phyloP scores from a whole-genome alignment of 2,329 filamentous ascomycete species.

The Calonectria leucothoes region DNA sequence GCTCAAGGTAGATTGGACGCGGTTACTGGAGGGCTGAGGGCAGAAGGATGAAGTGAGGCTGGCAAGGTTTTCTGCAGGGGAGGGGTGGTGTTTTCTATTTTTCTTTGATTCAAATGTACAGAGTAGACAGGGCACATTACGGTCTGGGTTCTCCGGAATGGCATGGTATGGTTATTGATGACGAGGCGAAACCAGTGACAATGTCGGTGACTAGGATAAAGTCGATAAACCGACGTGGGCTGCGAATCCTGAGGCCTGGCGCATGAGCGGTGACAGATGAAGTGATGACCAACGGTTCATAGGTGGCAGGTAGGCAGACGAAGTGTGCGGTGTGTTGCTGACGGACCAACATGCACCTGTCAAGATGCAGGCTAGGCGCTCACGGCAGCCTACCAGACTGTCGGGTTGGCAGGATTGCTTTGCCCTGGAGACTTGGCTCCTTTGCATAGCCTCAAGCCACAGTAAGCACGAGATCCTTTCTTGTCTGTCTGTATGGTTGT shows the following conservation, averaged over 20 bases:
- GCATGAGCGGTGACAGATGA: neutral
- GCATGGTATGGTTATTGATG: slow-evolving; percentile 32
- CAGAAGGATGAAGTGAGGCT: neutral
- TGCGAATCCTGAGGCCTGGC: neutral
- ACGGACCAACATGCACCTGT: neutral
- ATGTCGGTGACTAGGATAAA: neutral
- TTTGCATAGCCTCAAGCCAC: neutral
- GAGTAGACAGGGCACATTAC: slow-evolving; percentile 32
- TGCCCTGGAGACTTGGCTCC: neutral
- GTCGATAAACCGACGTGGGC: neutral
- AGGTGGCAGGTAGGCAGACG: neutral
- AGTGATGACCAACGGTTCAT: slow-evolving; percentile 10
- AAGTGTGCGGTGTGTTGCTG: neutral
- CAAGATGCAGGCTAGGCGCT: neutral
- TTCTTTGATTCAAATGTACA: slow-evolving; percentile 36
- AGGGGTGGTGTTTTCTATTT: slow-evolving; percentile 30
- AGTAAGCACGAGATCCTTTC: neutral
- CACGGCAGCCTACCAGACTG: neutral
- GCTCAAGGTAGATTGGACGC: neutral
- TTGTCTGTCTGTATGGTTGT: too few species aligned
- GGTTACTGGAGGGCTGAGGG: neutral
- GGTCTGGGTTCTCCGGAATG: slow-evolving; percentile 31
- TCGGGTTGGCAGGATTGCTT: neutral
- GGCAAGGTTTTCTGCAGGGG: slow-evolving; percentile 1
- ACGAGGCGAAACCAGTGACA: neutral